Evolutionary conservation across 257 asterid species (phyloP), one percentile per base, ranked within the genome.

Genomic region (Oldenlandia corymbosa): DNA sequence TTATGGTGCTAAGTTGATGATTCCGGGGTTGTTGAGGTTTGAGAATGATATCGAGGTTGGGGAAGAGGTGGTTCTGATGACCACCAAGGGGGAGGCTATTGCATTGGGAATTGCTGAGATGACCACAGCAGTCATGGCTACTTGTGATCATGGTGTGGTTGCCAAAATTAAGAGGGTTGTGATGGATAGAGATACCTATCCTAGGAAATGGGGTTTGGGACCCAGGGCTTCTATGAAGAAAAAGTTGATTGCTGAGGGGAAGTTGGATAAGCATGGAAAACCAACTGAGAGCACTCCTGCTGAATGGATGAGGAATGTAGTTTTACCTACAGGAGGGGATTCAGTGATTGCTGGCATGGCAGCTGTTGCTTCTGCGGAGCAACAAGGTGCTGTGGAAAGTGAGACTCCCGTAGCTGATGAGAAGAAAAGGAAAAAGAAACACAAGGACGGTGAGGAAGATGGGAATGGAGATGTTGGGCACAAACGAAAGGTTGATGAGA

Each of bases 111-210:
- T 88, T 68, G 98, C 98, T 0, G 98, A 91, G 84, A 88, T 91
- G 98, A 88, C 98, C 0, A 91, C 98, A 3, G 91, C 95, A 0
- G 98, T 91, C 37, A 91, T 91, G 81, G 96, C 96, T 0, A 91
- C 98, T 0, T 91, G 98, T 77, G 98, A 91, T 76, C 96, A 91
- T 68, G 98, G 98, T 23, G 88, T 87, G 6, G 96, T 91, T 37
- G 98, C 98, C 0, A 91, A 83, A 83, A 91, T 91, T 66, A 91
- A 91, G 94, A 88, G 98, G 83, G 98, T 91, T 58, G 98, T 91
- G 60, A 88, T 91, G 98, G 98, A 91, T 65, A 81, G 98, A 79
- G 98, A 91, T 75, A 91, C 98, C 0, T 91, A 91, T 72, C 98
- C 98, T 0, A 84, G 98, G 79, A 91, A 91, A 67, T 91, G 98